These are phyloP conservation scores for Dothideomycetidae sp. DNA, from an alignment of 2,329 filamentous ascomycete genomes.

Conservation along the genomic window DNA sequence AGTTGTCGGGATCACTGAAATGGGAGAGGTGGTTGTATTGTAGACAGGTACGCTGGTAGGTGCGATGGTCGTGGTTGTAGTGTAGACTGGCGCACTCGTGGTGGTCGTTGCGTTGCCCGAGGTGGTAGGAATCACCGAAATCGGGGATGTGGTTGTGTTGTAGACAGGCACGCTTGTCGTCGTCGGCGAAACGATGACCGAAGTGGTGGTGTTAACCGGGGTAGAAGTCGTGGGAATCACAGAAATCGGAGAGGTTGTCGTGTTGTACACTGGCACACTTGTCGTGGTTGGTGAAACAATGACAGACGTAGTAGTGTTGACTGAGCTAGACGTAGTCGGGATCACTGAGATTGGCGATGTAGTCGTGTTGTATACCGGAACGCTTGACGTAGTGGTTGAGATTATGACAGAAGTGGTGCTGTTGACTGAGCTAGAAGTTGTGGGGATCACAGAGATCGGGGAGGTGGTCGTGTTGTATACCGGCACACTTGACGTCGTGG, in stretches of 20 bases:
- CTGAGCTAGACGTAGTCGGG: neutral
- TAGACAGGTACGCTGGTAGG: neutral
- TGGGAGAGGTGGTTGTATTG: conserved; percentile 4
- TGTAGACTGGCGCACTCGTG: too few relatives aligned
- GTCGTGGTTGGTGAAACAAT: neutral
- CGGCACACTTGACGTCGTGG: neutral
- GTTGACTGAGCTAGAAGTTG: neutral
- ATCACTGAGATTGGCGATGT: neutral
- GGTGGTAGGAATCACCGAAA: conserved; percentile 6
- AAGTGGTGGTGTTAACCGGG: neutral
- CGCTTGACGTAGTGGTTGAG: neutral
- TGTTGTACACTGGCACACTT: neutral
- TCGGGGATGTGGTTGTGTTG: neutral
- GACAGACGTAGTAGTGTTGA: neutral
- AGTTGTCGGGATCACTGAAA: conserved; percentile 6
- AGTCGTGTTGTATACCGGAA: neutral
- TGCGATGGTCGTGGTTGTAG: neutral
- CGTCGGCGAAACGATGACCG: neutral
- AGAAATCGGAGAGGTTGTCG: neutral
- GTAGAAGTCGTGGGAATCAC: neutral
- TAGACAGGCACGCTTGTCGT: neutral
- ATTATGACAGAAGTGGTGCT: neutral
- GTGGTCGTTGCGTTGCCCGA: conserved; percentile 1
- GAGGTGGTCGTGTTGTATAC: neutral
- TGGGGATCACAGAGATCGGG: neutral